A percentile compares a stretch with the other conserved stretches of the same genome.
These are phyloP conservation scores for Deuterostichococcus epilithicus DNA, from an alignment of 139 green algal genomes.

Conservation along the genomic window DNA sequence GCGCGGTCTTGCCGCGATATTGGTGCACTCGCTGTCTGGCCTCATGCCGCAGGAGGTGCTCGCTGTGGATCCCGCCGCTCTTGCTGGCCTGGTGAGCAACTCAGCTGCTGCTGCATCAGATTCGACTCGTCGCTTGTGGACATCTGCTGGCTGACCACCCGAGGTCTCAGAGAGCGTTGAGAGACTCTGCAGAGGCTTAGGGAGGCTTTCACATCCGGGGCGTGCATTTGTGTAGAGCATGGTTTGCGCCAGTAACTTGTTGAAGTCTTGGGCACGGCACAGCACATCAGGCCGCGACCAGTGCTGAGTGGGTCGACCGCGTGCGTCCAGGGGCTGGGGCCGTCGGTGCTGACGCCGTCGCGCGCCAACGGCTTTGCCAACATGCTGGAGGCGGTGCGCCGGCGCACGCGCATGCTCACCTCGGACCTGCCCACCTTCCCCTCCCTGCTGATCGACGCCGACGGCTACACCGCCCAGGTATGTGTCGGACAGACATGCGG, in stretches of 20 bases:
- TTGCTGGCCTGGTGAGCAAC: constrained; percentile 12
- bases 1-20: constrained; percentile 63
- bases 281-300: too few species aligned
- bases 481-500: constrained; percentile 34
- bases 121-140: background rate
- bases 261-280: too few species aligned
- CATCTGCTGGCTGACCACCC: background rate
- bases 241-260: too few species aligned
- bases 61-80: constrained; percentile 23
- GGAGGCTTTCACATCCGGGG: background rate
- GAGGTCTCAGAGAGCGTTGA: too few species aligned
- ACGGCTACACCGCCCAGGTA: constrained; percentile 26
- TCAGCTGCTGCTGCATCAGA: too few species aligned
- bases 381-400: constrained; percentile 78
- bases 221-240: too few species aligned
- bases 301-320: too few species aligned
- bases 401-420: constrained; percentile 46
- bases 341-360: constrained; percentile 48
- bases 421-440: constrained; percentile 73
- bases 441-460: constrained; percentile 70
- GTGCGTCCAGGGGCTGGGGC: constrained; percentile 36
- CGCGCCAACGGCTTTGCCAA: constrained; percentile 78
- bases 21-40: constrained; percentile 59
- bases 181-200: too few species aligned
- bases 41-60: constrained; percentile 62